phyloP scores from a whole-genome alignment of 192 early-diverging fungal species.

The Chytriomyces hyalinus region DNA sequence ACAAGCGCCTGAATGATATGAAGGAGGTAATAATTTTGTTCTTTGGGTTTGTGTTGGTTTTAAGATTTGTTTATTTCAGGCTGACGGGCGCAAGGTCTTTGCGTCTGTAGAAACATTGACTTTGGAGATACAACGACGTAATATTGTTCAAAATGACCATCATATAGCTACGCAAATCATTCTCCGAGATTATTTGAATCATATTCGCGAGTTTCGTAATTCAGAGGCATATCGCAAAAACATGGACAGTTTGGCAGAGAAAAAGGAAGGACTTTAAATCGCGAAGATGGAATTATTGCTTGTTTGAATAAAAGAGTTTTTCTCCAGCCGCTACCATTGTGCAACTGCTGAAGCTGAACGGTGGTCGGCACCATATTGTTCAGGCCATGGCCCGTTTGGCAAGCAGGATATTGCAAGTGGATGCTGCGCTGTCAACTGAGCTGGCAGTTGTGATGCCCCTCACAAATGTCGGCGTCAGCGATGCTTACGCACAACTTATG shows the following conservation, averaged over 20 bases:
- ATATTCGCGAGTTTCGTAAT: neutral
- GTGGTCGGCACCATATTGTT: no score
- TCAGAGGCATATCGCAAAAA: neutral
- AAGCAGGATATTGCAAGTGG: no score
- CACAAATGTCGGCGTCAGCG: no score
- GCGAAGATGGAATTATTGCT: neutral
- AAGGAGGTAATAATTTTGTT: conserved; percentile 8
- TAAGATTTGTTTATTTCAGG: neutral
- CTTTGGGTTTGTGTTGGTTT: neutral
- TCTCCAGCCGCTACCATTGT: no score
- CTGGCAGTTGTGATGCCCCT: no score
- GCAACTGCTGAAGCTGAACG: no score
- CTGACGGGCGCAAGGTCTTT: neutral
- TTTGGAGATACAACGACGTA: neutral
- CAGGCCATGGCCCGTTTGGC: no score
- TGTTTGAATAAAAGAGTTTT: neutral
- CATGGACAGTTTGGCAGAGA: neutral
- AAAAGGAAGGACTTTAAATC: neutral
- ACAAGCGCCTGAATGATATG: neutral
- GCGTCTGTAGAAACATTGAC: neutral
- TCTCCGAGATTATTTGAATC: neutral
- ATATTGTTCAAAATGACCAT: neutral
- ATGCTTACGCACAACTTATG: no score
- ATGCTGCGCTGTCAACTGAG: no score
- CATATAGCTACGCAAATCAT: neutral